These are phyloP conservation scores for Durusdinium trenchii DNA, from an alignment of 73 alveolate genomes.

Conservation along the genomic window DNA sequence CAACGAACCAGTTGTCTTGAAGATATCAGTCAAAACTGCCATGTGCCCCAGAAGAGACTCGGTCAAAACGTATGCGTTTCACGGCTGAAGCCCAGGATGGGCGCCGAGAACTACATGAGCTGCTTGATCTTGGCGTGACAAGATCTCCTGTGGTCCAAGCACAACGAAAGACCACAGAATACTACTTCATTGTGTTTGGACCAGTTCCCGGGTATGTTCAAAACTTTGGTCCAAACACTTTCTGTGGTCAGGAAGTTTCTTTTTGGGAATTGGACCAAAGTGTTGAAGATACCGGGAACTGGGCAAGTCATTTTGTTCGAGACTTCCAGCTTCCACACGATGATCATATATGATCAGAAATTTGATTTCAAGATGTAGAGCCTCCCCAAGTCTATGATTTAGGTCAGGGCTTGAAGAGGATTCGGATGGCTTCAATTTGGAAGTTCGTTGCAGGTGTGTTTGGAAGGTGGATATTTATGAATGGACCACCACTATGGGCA, in stretches of 20 bases:
- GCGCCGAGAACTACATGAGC: slow-evolving; percentile 71
- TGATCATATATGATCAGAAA: no score
- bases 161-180: no score
- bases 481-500: no score
- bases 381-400: no score
- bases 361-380: no score
- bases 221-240: not conserved
- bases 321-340: no score
- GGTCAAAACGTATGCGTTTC: not conserved
- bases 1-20: not conserved
- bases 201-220: not conserved
- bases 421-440: no score
- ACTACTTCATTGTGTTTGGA: not conserved
- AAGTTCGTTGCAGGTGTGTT: no score
- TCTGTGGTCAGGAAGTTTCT: not conserved
- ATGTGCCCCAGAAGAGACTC: not conserved
- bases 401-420: no score
- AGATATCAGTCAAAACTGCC: not conserved
- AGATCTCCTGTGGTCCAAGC: no score
- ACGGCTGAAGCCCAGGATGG: not conserved
- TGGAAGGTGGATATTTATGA: no score
- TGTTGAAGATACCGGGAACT: not conserved
- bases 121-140: not conserved
- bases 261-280: not conserved
- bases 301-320: no score